phyloP scores from a whole-genome alignment of 345 rosid species.

The Xanthoceras sorbifolium region DNA sequence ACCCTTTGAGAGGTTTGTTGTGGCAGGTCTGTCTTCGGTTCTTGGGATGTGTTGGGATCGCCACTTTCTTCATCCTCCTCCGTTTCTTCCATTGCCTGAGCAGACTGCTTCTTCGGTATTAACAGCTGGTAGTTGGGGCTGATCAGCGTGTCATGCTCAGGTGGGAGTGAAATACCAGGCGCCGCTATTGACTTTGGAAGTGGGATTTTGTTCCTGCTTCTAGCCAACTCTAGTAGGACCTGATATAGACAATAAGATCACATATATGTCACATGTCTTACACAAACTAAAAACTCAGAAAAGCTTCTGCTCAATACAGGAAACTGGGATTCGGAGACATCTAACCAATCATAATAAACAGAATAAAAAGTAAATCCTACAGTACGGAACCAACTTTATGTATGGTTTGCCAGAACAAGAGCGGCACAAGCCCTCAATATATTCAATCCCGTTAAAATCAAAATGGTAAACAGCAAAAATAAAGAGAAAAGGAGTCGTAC shows the following conservation, averaged over 20 bases:
- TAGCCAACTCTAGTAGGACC: conserved; percentile 79
- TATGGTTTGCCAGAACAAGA: neutral
- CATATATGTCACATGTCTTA: neutral
- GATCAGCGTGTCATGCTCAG: conserved; percentile 77
- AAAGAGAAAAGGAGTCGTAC: neutral
- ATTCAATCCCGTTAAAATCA: neutral
- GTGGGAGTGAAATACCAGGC: conserved; percentile 79
- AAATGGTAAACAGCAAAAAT: neutral
- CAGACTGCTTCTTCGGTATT: conserved; percentile 55
- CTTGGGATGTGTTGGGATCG: conserved; percentile 56
- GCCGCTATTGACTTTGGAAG: conserved; percentile 74
- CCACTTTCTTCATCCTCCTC: conserved; percentile 75
- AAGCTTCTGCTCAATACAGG: neutral
- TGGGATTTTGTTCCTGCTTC: conserved; percentile 82
- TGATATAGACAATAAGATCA: conserved; percentile 23
- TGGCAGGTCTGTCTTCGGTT: conserved; percentile 46
- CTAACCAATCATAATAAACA: neutral
- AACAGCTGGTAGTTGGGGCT: conserved; percentile 81
- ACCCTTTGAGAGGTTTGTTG: conserved; percentile 58
- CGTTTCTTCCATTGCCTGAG: conserved; percentile 63
- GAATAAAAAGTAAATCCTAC: neutral
- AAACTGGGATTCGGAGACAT: neutral
- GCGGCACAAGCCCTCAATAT: neutral
- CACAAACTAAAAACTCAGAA: neutral
- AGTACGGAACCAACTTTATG: neutral